A percentile compares a stretch with the other conserved stretches of the same genome.
These are phyloP conservation scores for Austroboletus rostrupii DNA, from an alignment of 1,284 basidiomycete genomes.

Conservation along the genomic window DNA sequence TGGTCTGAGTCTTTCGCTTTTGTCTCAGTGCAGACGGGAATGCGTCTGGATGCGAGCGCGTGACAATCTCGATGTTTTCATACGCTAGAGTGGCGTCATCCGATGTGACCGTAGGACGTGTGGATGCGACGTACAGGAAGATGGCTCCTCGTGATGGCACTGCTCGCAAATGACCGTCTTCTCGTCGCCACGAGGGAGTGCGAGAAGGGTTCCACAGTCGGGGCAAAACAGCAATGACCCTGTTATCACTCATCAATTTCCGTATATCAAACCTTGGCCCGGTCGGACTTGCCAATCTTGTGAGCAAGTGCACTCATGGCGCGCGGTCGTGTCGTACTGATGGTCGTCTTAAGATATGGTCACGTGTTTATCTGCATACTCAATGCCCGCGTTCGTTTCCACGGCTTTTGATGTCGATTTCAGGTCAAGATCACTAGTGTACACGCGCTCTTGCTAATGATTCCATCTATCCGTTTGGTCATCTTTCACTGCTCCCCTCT, in stretches of 20 bases:
- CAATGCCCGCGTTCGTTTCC: too few species aligned
- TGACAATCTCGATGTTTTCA: constrained; percentile 88
- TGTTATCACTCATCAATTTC: constrained; percentile 24
- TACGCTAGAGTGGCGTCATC: constrained; percentile 59
- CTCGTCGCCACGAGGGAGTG: constrained; percentile 78
- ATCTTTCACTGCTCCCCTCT: too few species aligned
- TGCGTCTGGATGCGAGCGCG: constrained; percentile 87
- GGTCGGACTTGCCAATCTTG: constrained; percentile 24
- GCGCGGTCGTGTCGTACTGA: too few species aligned
- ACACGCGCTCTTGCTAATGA: not conserved
- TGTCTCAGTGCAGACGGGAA: constrained; percentile 89
- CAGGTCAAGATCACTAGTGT: constrained; percentile 12
- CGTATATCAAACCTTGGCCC: not conserved
- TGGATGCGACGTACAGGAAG: constrained; percentile 60
- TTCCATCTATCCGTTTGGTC: not conserved
- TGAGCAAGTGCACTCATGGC: constrained; percentile 21
- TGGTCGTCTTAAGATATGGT: constrained; percentile 3
- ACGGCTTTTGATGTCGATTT: not conserved
- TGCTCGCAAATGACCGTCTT: constrained; percentile 81
- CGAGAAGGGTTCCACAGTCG: constrained; percentile 85
- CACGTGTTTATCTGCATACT: constrained; percentile 16
- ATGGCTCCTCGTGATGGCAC: constrained; percentile 83
- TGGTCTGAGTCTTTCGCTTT: constrained; percentile 89
- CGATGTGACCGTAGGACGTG: too few species aligned
- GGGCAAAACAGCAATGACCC: constrained; percentile 94